Evolutionary conservation across 495 filamentous ascomycete species (phyloP), one percentile per base, ranked within the genome.

Genomic region (Chaetomium tenue): DNA sequence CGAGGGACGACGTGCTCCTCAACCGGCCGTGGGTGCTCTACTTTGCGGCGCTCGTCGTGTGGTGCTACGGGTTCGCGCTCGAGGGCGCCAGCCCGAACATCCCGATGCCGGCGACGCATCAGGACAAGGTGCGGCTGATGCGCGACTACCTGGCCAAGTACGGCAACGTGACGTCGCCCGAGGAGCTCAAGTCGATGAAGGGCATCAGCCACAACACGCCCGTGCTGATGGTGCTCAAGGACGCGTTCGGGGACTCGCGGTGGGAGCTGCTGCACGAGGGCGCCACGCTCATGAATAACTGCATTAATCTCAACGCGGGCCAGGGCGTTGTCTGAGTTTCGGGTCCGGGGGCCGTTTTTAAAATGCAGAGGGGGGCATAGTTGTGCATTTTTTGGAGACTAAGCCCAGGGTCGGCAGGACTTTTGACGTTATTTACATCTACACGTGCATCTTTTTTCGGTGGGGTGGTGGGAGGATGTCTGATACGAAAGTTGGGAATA

Each of bases 11-110:
- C 70, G 90, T 89, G 60, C 82, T 98, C 11, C 82, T 97, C 56
- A 96, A 98, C 69, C 84, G 94, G 30, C 92, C 94, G 3, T 98
- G 94, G 94, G 91, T 98, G n/a, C 81, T 98, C 56, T 98, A 97
- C 72, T 95, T 95, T 63, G 91, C 94, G 2, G 86, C 88, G 3
- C 80, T 98, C 48, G 92, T 96, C 30, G 90, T 97, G 20, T 98
- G 93, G 93, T 92, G 86, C 60, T 98, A 98, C 70, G 94, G 91
- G 25, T 98, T 86, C 72, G 94, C 94, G 12, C 76, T 97, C 60
- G 94, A 97, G 70, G 94, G 94, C 0, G 83, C 91, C 0, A 82
- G 90, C 59, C 74, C 80, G 0, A 65, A 55, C 22, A 71, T 76
- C 9, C 77, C 83, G 3, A 67, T 82, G 37, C 83, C 84, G 18